Evolutionary conservation across 208 protist species (phyloP), one percentile per base, ranked within the genome.

Genomic region (Angomonas ambiguus): DNA sequence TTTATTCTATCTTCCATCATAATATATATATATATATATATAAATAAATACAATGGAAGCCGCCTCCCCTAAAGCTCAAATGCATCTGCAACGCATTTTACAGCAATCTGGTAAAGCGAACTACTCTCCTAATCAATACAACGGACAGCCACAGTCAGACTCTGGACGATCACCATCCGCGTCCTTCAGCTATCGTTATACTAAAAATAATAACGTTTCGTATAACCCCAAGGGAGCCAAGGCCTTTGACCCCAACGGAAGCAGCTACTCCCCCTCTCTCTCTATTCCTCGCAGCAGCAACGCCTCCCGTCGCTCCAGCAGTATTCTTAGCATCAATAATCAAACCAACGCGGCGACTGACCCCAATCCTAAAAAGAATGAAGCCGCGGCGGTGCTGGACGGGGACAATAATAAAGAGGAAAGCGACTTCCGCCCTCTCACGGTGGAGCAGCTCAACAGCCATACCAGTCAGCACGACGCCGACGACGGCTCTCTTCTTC

Each of bases 41-140:
- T 35, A 32, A 31, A 6, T 22, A 61, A 35, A 61, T 20, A 56
- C 16, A 45, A 75, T 86, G 66, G 64, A 71, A 25, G 62, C 77
- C 18, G 74, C 74, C 35, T 78, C 80, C 2, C 80, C 77, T 8
- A 75, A 73, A 30, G 80, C 76, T 10, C 80, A 79, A 65, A 62
- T 86, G 30, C 80, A 86, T 59, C 56, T 86, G 42, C 73, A 82
- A 41, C 80, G 77, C 24, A 66, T 86, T n/a, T 56, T 80, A 0
- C 62, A 72, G 18, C 57, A 61, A 10, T 66, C 66, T n/a, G 51
- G 42, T 4, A 51, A 72, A 18, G 18, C 32, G 18, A 30, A 30
- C 58, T 32, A 16, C 58, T 16, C 58, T 11, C 51, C n/a, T 10
- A 56, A 56, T 27, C n/a, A 22, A 13, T 20, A 18, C 20, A 31